Evolutionary conservation across 805 yeast genomes (phyloP).

Genomic region (Cyberlindnera mycetangii): DNA sequence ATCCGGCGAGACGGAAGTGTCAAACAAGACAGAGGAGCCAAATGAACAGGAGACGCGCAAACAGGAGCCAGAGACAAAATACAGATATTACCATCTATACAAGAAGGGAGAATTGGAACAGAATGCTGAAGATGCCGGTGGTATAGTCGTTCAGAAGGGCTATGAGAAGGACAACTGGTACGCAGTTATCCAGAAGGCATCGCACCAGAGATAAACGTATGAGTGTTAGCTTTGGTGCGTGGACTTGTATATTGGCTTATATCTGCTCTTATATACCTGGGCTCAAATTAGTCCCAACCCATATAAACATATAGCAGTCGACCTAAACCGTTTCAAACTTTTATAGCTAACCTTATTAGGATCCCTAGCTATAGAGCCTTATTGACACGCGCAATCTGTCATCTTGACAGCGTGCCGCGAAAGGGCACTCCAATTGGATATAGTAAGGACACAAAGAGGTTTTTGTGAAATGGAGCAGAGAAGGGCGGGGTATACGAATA

Average conservation of each 20-base stretch:
- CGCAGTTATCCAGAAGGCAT: slow-evolving; percentile 42
- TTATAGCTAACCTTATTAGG: background rate
- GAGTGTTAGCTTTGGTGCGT: too few relatives aligned
- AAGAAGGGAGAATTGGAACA: slow-evolving; percentile 76
- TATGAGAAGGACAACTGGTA: slow-evolving; percentile 97
- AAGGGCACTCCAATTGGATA: too few relatives aligned
- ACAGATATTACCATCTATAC: slow-evolving; percentile 87
- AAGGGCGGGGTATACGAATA: too few relatives aligned
- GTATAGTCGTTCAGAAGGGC: slow-evolving; percentile 62
- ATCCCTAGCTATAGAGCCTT: background rate
- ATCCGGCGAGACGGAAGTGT: slow-evolving; percentile 8
- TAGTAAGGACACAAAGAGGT: too few relatives aligned
- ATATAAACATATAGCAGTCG: too few relatives aligned
- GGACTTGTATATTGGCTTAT: too few relatives aligned
- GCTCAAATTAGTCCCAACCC: too few relatives aligned
- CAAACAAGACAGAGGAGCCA: slow-evolving; percentile 12
- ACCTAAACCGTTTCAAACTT: too few relatives aligned
- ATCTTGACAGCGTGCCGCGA: too few relatives aligned
- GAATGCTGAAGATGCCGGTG: slow-evolving; percentile 73
- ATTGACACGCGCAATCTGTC: background rate
- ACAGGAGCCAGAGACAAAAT: slow-evolving; percentile 46
- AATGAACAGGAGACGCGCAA: background rate
- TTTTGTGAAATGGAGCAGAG: too few relatives aligned
- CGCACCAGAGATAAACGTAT: background rate
- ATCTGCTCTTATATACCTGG: too few relatives aligned